phyloP scores from a whole-genome alignment of 2,329 filamentous ascomycete genomes.

The Penicillium freii region DNA sequence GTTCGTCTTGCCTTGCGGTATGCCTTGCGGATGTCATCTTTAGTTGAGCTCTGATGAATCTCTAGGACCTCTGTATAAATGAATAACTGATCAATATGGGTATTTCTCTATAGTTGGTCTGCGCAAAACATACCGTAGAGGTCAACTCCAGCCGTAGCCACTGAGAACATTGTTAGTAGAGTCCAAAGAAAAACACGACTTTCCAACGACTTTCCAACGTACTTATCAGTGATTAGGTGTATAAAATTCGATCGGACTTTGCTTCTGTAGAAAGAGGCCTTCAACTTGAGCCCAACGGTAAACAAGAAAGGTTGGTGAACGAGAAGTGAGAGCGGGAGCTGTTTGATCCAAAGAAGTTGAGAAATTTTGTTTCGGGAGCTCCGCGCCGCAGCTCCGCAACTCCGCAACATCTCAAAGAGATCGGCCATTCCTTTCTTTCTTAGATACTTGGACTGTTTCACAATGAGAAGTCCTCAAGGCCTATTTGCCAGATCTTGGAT shows the following conservation, averaged over 20 bases:
- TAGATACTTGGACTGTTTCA: not conserved
- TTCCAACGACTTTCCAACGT: not conserved
- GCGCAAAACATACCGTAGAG: slow-evolving; percentile 57
- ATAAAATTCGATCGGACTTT: not conserved
- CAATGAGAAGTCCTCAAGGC: slow-evolving; percentile 32
- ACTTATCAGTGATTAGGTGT: not conserved
- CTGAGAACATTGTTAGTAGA: slow-evolving; percentile 28
- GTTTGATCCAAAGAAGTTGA: slow-evolving; percentile 9
- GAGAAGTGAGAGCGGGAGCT: slow-evolving; percentile 3
- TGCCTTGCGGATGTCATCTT: slow-evolving; percentile 87
- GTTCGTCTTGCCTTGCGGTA: slow-evolving; percentile 74
- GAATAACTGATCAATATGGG: slow-evolving; percentile 7
- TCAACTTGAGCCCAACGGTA: not conserved
- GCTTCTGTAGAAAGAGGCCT: not conserved
- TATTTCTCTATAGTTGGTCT: not conserved
- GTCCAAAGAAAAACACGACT: slow-evolving; percentile 2
- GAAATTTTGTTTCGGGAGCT: slow-evolving; percentile 27
- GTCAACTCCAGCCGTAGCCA: slow-evolving; percentile 49
- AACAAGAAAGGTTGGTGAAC: slow-evolving; percentile 10
- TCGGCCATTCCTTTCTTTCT: not conserved
- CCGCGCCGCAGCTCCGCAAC: slow-evolving; percentile 24
- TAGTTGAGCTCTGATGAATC: slow-evolving; percentile 67
- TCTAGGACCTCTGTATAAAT: slow-evolving; percentile 68
- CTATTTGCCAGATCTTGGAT: slow-evolving; percentile 36
- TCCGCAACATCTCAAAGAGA: slow-evolving; percentile 11